Evolutionary conservation across 2,329 filamentous ascomycete genomes (phyloP), one percentile per base, ranked within the genome.

Genomic region (Ceratocystis huliohia): DNA sequence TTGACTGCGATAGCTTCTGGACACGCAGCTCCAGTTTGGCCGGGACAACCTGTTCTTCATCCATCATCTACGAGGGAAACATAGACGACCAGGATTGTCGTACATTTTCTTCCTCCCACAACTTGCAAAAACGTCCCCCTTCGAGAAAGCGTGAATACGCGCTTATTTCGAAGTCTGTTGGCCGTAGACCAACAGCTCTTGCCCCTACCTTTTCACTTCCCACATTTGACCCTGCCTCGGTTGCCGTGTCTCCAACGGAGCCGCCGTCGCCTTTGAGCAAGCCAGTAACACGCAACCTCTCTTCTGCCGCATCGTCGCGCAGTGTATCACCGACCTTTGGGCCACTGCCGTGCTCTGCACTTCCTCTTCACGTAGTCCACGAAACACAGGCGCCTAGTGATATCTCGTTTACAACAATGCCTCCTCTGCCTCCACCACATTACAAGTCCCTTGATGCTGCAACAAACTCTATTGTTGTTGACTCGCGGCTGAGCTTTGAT

Each of bases 401-500:
- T 3, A 46, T 17, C n/a, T 48, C 44, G 25, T 5, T 22, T 30
- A 8, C 37, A 37, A 2, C 5, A 6, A 63, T 46, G 44, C 10
- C 44, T 63, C 20, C 44, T 50, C 63, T 45, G 5, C 45, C 66
- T 17, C 33, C 66, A 65, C 59, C 66, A 13, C 8, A 50, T 5
- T 65, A 61, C 45, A 33, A 61, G n/a, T 46, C 62, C 1, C 56
- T 67, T 10, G 37, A 46, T 20, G 33, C 65, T n/a, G 46, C 63
- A 30, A 53, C 63, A 3, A 62, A 65, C 61, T 62, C 63, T 4
- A 65, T 67, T 53, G 56, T 67, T 37, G 62, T 67, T 20, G 66
- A 67, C 37, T 63, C 66, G 10, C 66, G 63, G 5, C 57, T 67
- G 28, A 67, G 66, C 46, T 63, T 67, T 13, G 66, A 67, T 17